These are phyloP conservation scores for Xylariaceae sp. DNA, from an alignment of 2,329 filamentous ascomycete genomes.

Conservation along the genomic window DNA sequence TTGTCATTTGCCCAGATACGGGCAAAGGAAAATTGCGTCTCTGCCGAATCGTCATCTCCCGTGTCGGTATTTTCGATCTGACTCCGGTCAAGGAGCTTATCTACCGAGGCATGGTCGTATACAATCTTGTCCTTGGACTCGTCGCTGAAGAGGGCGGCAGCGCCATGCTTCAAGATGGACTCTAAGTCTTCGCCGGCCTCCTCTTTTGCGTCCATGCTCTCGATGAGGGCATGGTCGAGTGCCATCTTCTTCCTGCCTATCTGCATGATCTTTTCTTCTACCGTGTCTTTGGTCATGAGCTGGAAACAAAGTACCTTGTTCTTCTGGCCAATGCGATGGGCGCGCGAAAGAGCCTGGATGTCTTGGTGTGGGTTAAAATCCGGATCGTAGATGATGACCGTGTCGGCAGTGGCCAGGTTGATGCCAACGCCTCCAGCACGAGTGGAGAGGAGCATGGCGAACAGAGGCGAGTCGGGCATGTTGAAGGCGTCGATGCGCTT, in stretches of 20 bases:
- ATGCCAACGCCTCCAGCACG: slow-evolving; percentile 95
- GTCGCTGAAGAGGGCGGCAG: slow-evolving; percentile 78
- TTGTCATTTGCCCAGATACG: slow-evolving; percentile 87
- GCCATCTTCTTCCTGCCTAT: slow-evolving; percentile 95
- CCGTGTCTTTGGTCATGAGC: slow-evolving; percentile 80
- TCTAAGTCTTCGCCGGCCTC: slow-evolving; percentile 75
- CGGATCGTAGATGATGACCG: slow-evolving; percentile 93
- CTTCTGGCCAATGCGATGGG: slow-evolving; percentile 93
- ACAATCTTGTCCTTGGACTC: slow-evolving; percentile 65
- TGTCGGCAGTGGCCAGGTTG: slow-evolving; percentile 94
- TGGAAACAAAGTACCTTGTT: slow-evolving; percentile 96
- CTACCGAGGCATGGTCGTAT: slow-evolving; percentile 78
- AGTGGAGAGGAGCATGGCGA: slow-evolving; percentile 89
- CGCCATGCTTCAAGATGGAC: slow-evolving; percentile 81
- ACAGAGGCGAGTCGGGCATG: slow-evolving; percentile 71
- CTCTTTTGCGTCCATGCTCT: slow-evolving; percentile 82
- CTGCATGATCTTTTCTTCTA: slow-evolving; percentile 94
- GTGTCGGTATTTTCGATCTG: slow-evolving; percentile 67
- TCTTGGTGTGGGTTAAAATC: slow-evolving; percentile 99
- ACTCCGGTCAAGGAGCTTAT: slow-evolving; percentile 83
- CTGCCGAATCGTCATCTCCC: slow-evolving; percentile 58
- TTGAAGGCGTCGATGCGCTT: slow-evolving; percentile 93
- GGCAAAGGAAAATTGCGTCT: slow-evolving; percentile 83
- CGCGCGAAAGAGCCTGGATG: slow-evolving; percentile 88
- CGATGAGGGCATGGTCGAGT: slow-evolving; percentile 89